Percentiles rank a stretch among this genome's conserved stretches.
Evolutionary conservation across 2,329 filamentous ascomycete genomes (phyloP).

Genomic region (Ophiobolus disseminans): DNA sequence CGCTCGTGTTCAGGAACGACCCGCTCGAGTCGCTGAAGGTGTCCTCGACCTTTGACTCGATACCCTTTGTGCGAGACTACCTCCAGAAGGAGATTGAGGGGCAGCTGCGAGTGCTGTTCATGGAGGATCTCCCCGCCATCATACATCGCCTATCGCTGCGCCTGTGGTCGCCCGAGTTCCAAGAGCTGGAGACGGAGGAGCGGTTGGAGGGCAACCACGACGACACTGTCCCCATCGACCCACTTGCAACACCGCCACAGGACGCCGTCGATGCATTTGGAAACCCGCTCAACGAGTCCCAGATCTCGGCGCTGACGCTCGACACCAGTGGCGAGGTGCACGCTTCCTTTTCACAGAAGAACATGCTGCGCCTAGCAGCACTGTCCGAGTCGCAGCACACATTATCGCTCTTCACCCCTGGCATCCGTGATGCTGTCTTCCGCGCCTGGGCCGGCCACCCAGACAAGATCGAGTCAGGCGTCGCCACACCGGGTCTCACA

Average conservation of each 20-base stretch:
- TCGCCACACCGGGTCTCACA: slow-evolving; percentile 51
- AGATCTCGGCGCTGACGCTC: slow-evolving; percentile 78
- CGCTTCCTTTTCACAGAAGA: slow-evolving; percentile 94
- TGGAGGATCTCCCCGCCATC: slow-evolving; percentile 96
- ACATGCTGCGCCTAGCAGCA: slow-evolving; percentile 80
- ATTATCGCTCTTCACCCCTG: slow-evolving; percentile 86
- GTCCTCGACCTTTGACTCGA: slow-evolving; percentile 98
- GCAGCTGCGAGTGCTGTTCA: slow-evolving; percentile 90
- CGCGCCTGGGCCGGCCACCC: slow-evolving; percentile 85
- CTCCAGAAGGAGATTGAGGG: slow-evolving; percentile 94
- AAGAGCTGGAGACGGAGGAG: slow-evolving; percentile 68
- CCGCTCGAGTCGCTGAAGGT: slow-evolving; percentile 97
- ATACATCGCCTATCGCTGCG: slow-evolving; percentile 90
- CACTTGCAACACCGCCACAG: slow-evolving; percentile 79
- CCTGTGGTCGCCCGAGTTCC: slow-evolving; percentile 88
- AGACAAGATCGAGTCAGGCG: slow-evolving; percentile 69
- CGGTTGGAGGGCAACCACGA: slow-evolving; percentile 58
- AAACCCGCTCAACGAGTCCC: slow-evolving; percentile 75
- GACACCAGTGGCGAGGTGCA: slow-evolving; percentile 83
- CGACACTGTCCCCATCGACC: slow-evolving; percentile 70
- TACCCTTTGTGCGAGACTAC: slow-evolving; percentile 97
- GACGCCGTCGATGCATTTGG: slow-evolving; percentile 84
- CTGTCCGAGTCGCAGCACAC: slow-evolving; percentile 90
- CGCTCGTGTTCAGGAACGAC: slow-evolving; percentile 96
- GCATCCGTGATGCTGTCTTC: slow-evolving; percentile 89